Evolutionary conservation across 2,329 filamentous ascomycete species (phyloP).

Genomic region (Diplodia corticola): DNA sequence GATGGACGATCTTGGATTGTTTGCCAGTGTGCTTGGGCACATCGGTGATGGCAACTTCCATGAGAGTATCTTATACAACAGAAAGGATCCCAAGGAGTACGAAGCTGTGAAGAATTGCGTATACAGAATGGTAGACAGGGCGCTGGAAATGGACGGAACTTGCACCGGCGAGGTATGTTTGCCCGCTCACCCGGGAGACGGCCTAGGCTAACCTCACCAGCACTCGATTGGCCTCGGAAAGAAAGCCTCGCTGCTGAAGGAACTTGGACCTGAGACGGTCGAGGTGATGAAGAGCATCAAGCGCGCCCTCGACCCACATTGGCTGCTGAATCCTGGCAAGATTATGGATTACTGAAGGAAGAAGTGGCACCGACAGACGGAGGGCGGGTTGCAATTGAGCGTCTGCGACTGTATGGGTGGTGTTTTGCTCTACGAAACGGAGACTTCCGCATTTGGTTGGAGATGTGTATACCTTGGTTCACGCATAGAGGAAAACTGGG

Average conservation of each 20-base stretch:
- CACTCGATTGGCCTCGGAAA: slow-evolving; percentile 86
- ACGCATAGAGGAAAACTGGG: not conserved
- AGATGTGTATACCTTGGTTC: not conserved
- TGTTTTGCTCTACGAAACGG: not conserved
- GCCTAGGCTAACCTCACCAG: not conserved
- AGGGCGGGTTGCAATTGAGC: not conserved
- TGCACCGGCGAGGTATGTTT: slow-evolving; percentile 70
- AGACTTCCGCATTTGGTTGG: not conserved
- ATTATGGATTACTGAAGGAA: slow-evolving; percentile 65
- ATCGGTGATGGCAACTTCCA: slow-evolving; percentile 96
- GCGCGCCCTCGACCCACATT: slow-evolving; percentile 75
- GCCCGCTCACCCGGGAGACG: not conserved
- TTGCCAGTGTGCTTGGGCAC: slow-evolving; percentile 85
- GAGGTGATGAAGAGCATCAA: slow-evolving; percentile 85
- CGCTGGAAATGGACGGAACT: slow-evolving; percentile 90
- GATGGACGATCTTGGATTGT: slow-evolving; percentile 80
- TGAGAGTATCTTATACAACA: slow-evolving; percentile 86
- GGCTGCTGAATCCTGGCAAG: slow-evolving; percentile 91
- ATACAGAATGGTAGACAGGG: slow-evolving; percentile 86
- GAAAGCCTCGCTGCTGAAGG: slow-evolving; percentile 74
- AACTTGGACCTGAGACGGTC: slow-evolving; percentile 78
- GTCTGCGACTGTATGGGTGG: not conserved
- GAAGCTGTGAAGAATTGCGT: slow-evolving; percentile 79
- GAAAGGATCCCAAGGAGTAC: slow-evolving; percentile 65
- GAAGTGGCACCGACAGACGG: not conserved